These are phyloP conservation scores for Dendrobium huoshanense DNA, from an alignment of 106 monocot genomes.

Conservation along the genomic window DNA sequence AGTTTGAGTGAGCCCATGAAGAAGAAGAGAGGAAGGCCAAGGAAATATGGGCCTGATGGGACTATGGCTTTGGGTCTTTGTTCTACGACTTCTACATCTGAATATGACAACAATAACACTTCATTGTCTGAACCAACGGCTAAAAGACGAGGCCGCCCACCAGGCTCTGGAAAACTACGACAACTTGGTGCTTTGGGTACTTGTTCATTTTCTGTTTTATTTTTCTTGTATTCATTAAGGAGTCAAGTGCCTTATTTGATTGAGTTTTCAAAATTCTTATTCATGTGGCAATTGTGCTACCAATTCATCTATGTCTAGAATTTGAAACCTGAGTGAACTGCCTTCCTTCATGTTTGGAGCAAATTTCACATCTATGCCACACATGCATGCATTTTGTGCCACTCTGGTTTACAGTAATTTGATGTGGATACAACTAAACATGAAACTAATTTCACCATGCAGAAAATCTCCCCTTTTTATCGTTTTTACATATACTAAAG, in stretches of 20 bases:
- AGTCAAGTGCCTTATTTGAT: neutral
- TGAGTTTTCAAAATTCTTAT: neutral
- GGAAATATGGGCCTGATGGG: conserved; percentile 69
- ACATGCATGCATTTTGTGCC: neutral
- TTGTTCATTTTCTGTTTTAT: neutral
- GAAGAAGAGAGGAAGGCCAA: conserved; percentile 71
- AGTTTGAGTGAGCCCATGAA: conserved; percentile 38
- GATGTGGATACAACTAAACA: neutral
- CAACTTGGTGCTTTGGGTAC: conserved; percentile 67
- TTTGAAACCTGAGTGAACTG: neutral
- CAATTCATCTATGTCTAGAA: neutral
- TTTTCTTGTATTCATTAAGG: neutral
- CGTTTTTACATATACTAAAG: neutral
- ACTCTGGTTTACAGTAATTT: neutral
- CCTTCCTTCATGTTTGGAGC: neutral
- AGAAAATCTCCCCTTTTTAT: neutral
- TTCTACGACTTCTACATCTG: conserved; percentile 23
- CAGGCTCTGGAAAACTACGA: conserved; percentile 55
- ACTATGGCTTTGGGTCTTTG: conserved; percentile 48
- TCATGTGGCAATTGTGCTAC: neutral
- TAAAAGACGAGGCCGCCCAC: conserved; percentile 58
- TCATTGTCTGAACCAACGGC: conserved; percentile 22
- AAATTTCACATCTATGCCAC: neutral
- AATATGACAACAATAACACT: conserved; percentile 15
- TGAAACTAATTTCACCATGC: neutral